Evolutionary conservation across 2,329 filamentous ascomycete genomes (phyloP).

Genomic region (Neopestalotiopsis clavispora): DNA sequence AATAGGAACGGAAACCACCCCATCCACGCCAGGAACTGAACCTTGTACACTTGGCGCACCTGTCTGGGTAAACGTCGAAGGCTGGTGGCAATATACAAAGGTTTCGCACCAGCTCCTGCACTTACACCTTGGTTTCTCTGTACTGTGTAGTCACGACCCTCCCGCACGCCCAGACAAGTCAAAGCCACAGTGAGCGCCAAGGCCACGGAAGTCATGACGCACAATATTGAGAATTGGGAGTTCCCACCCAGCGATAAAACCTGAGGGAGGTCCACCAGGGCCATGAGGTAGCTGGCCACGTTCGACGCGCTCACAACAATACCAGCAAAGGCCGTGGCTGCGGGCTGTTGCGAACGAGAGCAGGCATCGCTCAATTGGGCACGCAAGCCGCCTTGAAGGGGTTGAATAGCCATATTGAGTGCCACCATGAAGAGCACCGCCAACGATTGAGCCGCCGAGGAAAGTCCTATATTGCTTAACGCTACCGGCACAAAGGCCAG

Average conservation of each 20-base stretch:
- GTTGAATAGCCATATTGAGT: background rate
- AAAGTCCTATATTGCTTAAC: background rate
- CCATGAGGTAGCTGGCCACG: background rate
- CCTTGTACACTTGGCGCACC: background rate
- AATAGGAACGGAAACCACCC: background rate
- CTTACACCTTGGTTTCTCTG: background rate
- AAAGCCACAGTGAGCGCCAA: background rate
- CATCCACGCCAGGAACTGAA: slow-evolving; percentile 5
- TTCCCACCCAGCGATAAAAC: background rate
- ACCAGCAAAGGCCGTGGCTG: background rate
- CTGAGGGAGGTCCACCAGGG: background rate
- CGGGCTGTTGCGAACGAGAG: background rate
- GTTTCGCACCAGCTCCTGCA: too few relatives aligned
- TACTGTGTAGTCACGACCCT: background rate
- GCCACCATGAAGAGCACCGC: background rate
- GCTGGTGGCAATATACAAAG: background rate
- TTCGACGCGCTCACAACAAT: background rate
- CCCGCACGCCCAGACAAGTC: background rate
- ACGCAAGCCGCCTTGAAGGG: slow-evolving; percentile 1
- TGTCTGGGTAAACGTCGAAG: background rate
- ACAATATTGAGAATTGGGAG: background rate
- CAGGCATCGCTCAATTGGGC: background rate
- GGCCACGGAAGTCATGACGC: background rate
- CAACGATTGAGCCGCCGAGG: background rate
- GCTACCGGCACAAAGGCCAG: background rate